Base-by-base conservation (phyloP, 148 eudicot species). In the Euryodendron excelsum region DNA sequence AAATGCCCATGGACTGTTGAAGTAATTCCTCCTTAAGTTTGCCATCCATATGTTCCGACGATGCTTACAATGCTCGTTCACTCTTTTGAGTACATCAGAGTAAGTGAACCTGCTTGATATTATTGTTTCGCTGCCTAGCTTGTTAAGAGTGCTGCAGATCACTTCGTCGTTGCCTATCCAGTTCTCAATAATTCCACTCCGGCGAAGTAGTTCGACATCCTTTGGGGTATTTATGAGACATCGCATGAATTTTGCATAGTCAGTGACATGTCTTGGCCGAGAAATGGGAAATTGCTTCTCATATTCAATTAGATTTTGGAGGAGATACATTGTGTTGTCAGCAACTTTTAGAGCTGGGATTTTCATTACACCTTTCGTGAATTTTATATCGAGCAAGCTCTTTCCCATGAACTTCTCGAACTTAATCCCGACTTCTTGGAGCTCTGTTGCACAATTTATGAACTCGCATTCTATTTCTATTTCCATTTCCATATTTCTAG, bases 371-470 rank as follows among this genome's bases (percentile, higher is more conserved):
- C 76, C 75, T 5, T 69, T 48, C 18, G 1, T 11, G 28, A 55
- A 75, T 3, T 12, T 34, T 21, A 75, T 75, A 11, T 58, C 79
- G 15, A 74, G 41, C 9, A 44, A 41, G 34, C 6, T 31, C 13
- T 8, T 69, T 33, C 52, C 13, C 28, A 30, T 23, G 2, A 20
- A 44, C 17, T 58, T 33, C 36, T 59, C 28, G 50, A 75, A 56
- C 30, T 60, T 59, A 25, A 69, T 27, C 58, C 83, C 79, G 31
- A 70, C 76, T 33, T 72, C 75, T 0, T 30, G 44, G 47, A 79
- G 62, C 41, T 48, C 62, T 0, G 71, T 72, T 14, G 41, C 72
- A 59, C 34, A 69, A 69, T 56, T 69, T 15, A 72, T 63, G 47
- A 25, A 48, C 31, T 63, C n/a, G 63, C 53, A 50, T 9, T 18